Conservation (phyloP, 1,284 basidiomycete species). For the Vanrija pseudolonga region DNA sequence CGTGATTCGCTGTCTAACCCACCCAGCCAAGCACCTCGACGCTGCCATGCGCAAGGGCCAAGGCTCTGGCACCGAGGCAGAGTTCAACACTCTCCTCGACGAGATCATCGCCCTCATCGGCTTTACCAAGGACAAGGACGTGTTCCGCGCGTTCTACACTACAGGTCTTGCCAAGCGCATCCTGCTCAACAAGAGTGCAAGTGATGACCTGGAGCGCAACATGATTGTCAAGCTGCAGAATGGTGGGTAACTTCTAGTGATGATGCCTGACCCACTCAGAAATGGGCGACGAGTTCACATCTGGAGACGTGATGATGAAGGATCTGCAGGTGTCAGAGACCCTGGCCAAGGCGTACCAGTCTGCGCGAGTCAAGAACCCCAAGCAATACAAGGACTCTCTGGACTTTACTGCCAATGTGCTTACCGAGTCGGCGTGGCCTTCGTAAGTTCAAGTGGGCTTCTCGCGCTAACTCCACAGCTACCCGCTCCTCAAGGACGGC, state of each 20-base stretch:
- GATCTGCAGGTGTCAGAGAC: conserved; percentile 47
- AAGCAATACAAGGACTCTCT: conserved; percentile 43
- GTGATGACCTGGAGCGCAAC: conserved; percentile 82
- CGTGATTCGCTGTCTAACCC: background rate
- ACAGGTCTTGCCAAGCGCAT: conserved; percentile 83
- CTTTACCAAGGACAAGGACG: conserved; percentile 81
- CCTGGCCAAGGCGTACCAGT: conserved; percentile 52
- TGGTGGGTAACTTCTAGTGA: conserved; percentile 54
- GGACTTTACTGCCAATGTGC: conserved; percentile 54
- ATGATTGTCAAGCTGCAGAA: conserved; percentile 87
- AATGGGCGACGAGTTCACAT: conserved; percentile 51
- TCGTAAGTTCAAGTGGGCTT: conserved; percentile 33
- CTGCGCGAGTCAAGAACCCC: conserved; percentile 44
- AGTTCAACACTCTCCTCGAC: conserved; percentile 68
- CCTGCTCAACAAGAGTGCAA: conserved; percentile 79
- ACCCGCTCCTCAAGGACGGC: conserved; percentile 43
- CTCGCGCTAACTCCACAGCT: conserved; percentile 10
- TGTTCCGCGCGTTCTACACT: conserved; percentile 93
- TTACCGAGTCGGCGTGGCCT: conserved; percentile 59
- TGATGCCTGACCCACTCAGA: conserved; percentile 24
- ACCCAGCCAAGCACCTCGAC: conserved; percentile 77
- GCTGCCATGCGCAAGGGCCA: conserved; percentile 80
- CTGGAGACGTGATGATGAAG: conserved; percentile 51
- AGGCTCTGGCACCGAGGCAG: conserved; percentile 63
- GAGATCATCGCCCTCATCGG: conserved; percentile 78